Conservation (phyloP, 371 early-diverging fungal species). For the Syncephalastrum monosporum region DNA sequence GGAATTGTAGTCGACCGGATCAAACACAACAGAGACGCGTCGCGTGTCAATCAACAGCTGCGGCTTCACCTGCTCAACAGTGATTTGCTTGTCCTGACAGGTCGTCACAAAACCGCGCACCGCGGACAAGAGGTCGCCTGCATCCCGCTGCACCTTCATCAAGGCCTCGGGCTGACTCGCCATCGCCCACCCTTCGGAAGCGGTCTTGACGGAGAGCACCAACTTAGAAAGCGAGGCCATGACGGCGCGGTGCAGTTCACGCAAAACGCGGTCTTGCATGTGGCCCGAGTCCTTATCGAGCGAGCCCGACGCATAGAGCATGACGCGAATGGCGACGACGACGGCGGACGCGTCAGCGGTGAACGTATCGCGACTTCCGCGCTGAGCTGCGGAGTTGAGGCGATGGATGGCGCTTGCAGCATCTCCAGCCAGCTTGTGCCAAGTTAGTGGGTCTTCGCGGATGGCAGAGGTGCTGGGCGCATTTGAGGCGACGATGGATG, state of each 20-base stretch:
- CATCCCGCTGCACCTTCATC: conserved; percentile 41
- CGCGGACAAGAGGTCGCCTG: conserved; percentile 68
- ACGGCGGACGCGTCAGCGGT: conserved; percentile 37
- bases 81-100: conserved; percentile 40
- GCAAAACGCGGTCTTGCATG: conserved; percentile 33
- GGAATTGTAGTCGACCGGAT: neutral
- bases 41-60: conserved; percentile 24
- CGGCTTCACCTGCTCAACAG: conserved; percentile 29
- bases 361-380: conserved; percentile 24
- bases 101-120: conserved; percentile 67
- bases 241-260: conserved; percentile 45
- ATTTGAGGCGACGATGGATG: conserved; percentile 14
- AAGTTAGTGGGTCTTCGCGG: conserved; percentile 13
- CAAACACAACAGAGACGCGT: neutral
- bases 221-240: conserved; percentile 79
- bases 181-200: conserved; percentile 80
- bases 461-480: conserved; percentile 13
- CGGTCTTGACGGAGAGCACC: conserved; percentile 48
- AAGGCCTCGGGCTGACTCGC: conserved; percentile 12
- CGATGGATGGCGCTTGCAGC: conserved; percentile 40
- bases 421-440: conserved; percentile 48
- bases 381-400: conserved; percentile 52
- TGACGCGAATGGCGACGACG: conserved; percentile 78
- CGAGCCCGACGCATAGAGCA: conserved; percentile 80
- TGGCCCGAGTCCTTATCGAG: conserved; percentile 65